Evolutionary conservation across 2,329 filamentous ascomycete genomes (phyloP), one percentile per base, ranked within the genome.

Genomic region (Colletotrichum lini): DNA sequence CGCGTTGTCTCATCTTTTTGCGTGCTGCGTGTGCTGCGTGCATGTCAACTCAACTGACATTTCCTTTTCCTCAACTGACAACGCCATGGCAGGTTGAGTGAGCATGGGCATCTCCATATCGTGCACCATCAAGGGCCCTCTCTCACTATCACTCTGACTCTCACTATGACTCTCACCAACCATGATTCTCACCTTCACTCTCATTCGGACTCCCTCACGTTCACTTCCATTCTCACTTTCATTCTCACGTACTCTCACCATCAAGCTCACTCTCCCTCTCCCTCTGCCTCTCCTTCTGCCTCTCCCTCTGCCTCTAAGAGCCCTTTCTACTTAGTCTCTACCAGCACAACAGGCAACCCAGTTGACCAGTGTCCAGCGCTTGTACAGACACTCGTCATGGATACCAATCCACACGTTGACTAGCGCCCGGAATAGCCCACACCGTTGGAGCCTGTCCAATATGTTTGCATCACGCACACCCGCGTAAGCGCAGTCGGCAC

Each of bases 401-500:
- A 30, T 53, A 26, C 35, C n/a, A 40, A 50, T 26, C 35, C 8
- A 50, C 18, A 6, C 15, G 21, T 35, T 18, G 8, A 16, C 40
- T 21, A 52, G 59, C 35, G 21, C 35, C 45, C 26, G 45, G 15
- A 26, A 30, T 49, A 44, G 9, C 35, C 49, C 38, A 62, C 60
- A 47, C 9, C 6, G 7, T 44, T 40, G 30, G 26, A 26, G n/a
- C 21, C 16, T 52, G 35, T 53, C 49, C 49, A 45, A 35, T 45
- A 53, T 54, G 45, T 61, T 49, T 18, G 18, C 12, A 53, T 44
- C 50, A 52, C 54, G 49, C 65, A 30, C 58, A 38, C 56, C 45
- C 30, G 58, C 68, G 58, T 68, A 68, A 63, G 53, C 59, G 44
- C 58, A 68, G 52, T 63, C 52, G 68, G 64, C 52, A 71, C 64